Conservation (phyloP, 208 protist genomes). For the Sergeia podlipaevii region DNA sequence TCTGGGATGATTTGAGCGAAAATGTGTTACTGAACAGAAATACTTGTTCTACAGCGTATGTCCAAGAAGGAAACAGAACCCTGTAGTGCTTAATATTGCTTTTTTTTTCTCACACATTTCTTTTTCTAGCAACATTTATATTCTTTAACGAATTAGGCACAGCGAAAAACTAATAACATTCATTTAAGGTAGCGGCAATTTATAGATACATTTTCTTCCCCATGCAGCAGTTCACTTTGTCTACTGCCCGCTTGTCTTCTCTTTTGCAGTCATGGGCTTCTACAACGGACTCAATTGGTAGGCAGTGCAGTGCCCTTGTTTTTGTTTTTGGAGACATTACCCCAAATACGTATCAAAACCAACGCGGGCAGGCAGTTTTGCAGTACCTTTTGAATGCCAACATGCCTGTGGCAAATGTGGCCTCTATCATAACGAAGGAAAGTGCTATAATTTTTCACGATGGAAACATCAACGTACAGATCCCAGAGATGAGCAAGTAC, state of each 20-base stretch:
- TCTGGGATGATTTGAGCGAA: no score
- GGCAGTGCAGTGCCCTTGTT: slow-evolving; percentile 36
- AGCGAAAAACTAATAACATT: no score
- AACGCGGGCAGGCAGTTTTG: slow-evolving; percentile 73
- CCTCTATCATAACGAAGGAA: slow-evolving; percentile 33
- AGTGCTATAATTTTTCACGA: slow-evolving; percentile 43
- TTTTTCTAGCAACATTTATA: no score
- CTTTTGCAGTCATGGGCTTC: slow-evolving; percentile 38
- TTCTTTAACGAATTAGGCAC: no score
- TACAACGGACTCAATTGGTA: slow-evolving; percentile 18
- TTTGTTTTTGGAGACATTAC: slow-evolving; percentile 62
- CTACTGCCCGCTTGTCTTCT: slow-evolving; percentile 24
- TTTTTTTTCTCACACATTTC: no score
- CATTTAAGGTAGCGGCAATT: no score
- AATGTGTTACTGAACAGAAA: no score
- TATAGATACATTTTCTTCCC: no score
- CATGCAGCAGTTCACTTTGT: slow-evolving; percentile 38
- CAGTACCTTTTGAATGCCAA: slow-evolving; percentile 71
- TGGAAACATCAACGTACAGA: slow-evolving; percentile 11
- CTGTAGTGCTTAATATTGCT: no score
- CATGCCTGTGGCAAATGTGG: slow-evolving; percentile 40
- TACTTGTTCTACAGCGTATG: no score
- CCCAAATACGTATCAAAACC: slow-evolving; percentile 72
- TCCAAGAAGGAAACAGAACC: no score
- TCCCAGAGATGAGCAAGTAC: slow-evolving; percentile 8